Base-by-base conservation (phyloP, 257 asterid species). In the Scutellaria barbata region DNA sequence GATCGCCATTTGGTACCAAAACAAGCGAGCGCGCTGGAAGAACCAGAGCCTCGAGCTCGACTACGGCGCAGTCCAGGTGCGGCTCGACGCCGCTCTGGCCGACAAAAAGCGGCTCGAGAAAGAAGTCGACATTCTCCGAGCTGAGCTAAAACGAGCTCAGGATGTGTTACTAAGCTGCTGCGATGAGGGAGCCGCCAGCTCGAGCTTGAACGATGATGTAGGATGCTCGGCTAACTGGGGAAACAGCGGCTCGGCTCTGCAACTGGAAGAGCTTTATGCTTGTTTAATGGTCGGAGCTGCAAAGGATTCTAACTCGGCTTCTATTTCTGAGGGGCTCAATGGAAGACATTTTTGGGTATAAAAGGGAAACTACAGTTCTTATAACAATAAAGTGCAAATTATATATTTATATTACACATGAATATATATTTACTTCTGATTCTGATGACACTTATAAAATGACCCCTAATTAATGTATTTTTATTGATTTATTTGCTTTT, bases 1-100 rank as follows among this genome's bases (percentile, higher is more conserved):
- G 70, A 80, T 93, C 35, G 97, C 98, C 3, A 89, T 93, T 4
- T 90, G 98, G 98, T 89, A 90, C 56, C 98, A 93, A 64, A 93
- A 93, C 83, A 89, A 81, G 77, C 66, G 96, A 11, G 96, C 97
- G 8, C 78, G 98, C 1, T 90, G 97, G 98, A 90, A 85, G 89
- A 90, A 73, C 43, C 97, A 93, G 82, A 87, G 84, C 69, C 88
- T 93, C 4, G 98, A 90, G 14, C 72, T 87, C 0, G 96, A 87
- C 79, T 75, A 79, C 68, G 77, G 80, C 60, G 81, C 90, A 8
- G 82, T 90, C 11, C 96, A 90, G 65, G 62, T 63, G 0, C 79
- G 79, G 75, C 88, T 93, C 0, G 92, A 90, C 1, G 77, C 83
- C n/a, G 85, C 90, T 16, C 53, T 86, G 46, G 74, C 80, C 11